phyloP scores from a whole-genome alignment of 2,329 filamentous ascomycete genomes.

The Monosporascus sp. region DNA sequence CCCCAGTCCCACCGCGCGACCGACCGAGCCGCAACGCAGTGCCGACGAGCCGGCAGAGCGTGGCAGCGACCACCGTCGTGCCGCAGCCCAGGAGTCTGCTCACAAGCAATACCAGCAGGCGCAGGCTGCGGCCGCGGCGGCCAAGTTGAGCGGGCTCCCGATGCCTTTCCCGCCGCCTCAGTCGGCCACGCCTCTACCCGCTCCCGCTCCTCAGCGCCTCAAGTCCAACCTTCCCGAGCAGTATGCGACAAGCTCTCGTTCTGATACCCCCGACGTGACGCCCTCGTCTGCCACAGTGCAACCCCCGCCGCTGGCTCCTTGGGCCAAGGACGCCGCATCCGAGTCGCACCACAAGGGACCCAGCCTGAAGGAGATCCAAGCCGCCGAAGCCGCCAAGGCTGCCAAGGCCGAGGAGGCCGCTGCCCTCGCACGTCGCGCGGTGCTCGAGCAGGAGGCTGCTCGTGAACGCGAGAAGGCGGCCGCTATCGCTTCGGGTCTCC shows the following conservation, averaged over 20 bases:
- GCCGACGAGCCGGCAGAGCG: slow-evolving; percentile 9
- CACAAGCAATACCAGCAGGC: slow-evolving; percentile 63
- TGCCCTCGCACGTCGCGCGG: slow-evolving; percentile 68
- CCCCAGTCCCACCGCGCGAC: slow-evolving; percentile 5
- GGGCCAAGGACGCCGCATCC: slow-evolving; percentile 79
- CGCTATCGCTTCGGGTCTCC: slow-evolving; percentile 69
- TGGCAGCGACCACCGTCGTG: slow-evolving; percentile 9
- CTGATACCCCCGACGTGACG: slow-evolving; percentile 64
- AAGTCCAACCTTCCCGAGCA: slow-evolving; percentile 78
- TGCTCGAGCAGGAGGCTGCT: slow-evolving; percentile 72
- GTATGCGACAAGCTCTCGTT: slow-evolving; percentile 58
- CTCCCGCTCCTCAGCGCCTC: slow-evolving; percentile 80
- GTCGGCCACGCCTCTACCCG: slow-evolving; percentile 76
- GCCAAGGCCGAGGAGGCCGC: slow-evolving; percentile 82
- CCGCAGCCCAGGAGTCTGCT: slow-evolving; percentile 15
- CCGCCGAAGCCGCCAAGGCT: slow-evolving; percentile 87
- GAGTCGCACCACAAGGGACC: slow-evolving; percentile 73
- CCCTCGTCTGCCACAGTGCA: slow-evolving; percentile 33
- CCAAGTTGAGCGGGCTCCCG: slow-evolving; percentile 64
- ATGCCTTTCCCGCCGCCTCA: slow-evolving; percentile 68
- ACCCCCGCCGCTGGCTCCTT: slow-evolving; percentile 77
- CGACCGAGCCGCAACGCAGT: slow-evolving; percentile 4
- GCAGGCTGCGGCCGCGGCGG: slow-evolving; percentile 37
- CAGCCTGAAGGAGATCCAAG: slow-evolving; percentile 93
- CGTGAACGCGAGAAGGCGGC: slow-evolving; percentile 56